These are phyloP conservation scores for Tetragonia tetragonoides DNA, from an alignment of 148 eudicot species.

Conservation along the genomic window DNA sequence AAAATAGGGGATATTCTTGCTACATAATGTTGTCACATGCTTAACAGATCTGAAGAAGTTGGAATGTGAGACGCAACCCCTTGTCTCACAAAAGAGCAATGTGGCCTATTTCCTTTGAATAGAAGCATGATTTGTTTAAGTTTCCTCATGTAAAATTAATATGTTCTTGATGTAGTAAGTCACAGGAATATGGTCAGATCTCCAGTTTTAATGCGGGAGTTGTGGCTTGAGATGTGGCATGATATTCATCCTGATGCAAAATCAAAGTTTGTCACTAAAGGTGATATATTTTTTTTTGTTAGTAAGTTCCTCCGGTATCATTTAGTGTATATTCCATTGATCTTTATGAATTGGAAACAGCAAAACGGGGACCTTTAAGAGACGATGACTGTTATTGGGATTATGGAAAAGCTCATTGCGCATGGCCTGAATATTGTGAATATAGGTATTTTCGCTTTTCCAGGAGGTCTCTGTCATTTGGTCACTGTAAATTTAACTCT, in stretches of 20 bases:
- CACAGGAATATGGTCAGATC: conserved; percentile 95
- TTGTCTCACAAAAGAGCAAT: not conserved
- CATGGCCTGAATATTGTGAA: conserved; percentile 93
- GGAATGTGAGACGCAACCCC: not conserved
- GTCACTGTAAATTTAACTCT: not conserved
- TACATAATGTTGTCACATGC: not conserved
- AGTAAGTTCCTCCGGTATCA: not conserved
- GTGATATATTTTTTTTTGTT: conserved; percentile 26
- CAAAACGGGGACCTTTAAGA: conserved; percentile 86
- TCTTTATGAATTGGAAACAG: conserved; percentile 35
- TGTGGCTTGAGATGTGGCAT: conserved; percentile 99
- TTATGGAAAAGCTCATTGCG: conserved; percentile 96
- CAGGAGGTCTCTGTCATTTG: conserved; percentile 9
- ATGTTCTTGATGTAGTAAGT: conserved; percentile 55
- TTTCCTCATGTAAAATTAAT: conserved; percentile 7
- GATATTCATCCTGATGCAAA: conserved; percentile 80
- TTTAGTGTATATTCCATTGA: conserved; percentile 12
- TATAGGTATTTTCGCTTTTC: conserved; percentile 54
- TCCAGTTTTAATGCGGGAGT: conserved; percentile 85
- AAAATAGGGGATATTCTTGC: not conserved
- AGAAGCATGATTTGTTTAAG: not conserved
- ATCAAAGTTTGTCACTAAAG: conserved; percentile 83
- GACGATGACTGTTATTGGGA: conserved; percentile 96
- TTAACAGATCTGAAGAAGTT: no score
- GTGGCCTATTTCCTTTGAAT: not conserved